These are phyloP conservation scores for Aschersonia sp. DNA, from an alignment of 2,329 filamentous ascomycete genomes.

Conservation along the genomic window DNA sequence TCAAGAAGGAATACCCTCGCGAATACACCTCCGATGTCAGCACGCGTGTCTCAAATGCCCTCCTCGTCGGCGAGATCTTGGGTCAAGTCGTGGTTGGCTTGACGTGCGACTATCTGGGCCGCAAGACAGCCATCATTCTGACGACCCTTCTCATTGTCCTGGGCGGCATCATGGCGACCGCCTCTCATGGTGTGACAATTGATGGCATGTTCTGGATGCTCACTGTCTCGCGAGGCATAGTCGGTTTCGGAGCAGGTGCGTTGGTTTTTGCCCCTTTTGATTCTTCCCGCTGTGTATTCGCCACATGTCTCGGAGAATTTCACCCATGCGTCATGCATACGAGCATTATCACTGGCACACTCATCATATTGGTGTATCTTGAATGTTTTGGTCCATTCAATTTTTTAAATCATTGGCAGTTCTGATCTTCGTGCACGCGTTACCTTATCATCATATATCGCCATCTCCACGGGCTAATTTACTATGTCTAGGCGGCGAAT, in stretches of 20 bases:
- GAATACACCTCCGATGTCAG: conserved; percentile 21
- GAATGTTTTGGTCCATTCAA: no score
- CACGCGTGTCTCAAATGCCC: conserved; percentile 25
- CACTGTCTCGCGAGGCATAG: conserved; percentile 31
- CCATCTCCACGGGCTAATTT: not conserved
- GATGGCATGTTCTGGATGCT: conserved; percentile 39
- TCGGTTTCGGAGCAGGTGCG: conserved; percentile 27
- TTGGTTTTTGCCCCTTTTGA: not conserved
- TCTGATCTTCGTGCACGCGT: not conserved
- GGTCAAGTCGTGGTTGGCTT: conserved; percentile 25
- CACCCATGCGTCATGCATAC: no score
- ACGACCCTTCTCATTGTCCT: conserved; percentile 32
- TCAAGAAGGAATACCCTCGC: conserved; percentile 16
- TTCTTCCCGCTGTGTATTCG: not conserved
- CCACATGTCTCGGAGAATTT: no score
- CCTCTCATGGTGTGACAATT: conserved; percentile 27
- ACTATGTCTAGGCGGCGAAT: conserved; percentile 19
- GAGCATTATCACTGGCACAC: no score
- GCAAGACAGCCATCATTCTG: conserved; percentile 29
- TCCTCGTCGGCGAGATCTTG: conserved; percentile 26
- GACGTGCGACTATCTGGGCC: conserved; percentile 32
- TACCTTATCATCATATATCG: not conserved
- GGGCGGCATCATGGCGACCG: conserved; percentile 29
- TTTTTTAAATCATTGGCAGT: no score
- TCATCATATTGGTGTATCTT: no score